These are phyloP conservation scores for Neurospora discreta DNA, from an alignment of 495 filamentous ascomycete species.

Conservation along the genomic window DNA sequence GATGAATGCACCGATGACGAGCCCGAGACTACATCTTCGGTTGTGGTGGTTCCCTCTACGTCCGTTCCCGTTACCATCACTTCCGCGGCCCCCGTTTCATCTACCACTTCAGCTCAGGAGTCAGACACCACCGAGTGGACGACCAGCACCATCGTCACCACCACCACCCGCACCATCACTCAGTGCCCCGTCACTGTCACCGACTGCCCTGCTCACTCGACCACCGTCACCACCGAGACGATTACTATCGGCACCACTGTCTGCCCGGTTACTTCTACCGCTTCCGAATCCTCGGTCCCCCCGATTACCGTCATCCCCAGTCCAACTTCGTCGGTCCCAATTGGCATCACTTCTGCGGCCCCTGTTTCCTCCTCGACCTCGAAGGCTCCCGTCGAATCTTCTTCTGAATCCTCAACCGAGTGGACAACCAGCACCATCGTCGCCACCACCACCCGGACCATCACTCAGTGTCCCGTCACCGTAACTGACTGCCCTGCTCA, in stretches of 20 bases:
- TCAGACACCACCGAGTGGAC: conserved; percentile 24
- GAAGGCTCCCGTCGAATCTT: background rate
- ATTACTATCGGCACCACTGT: conserved; percentile 48
- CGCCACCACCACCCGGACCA: conserved; percentile 43
- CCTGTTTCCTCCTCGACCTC: background rate
- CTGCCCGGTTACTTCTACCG: conserved; percentile 13
- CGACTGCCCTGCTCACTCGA: conserved; percentile 43
- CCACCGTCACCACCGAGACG: conserved; percentile 40
- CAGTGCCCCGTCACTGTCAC: conserved; percentile 44
- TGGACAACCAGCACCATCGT: conserved; percentile 48
- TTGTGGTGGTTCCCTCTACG: background rate
- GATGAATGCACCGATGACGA: background rate
- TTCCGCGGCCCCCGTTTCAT: background rate
- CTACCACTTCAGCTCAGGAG: background rate
- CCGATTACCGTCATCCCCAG: background rate
- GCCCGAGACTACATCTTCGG: background rate
- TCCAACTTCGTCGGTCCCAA: background rate
- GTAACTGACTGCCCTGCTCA: conserved; percentile 48
- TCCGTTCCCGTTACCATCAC: background rate
- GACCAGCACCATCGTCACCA: conserved; percentile 46
- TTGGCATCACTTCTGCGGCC: background rate
- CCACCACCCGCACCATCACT: conserved; percentile 45
- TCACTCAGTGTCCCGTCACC: conserved; percentile 43
- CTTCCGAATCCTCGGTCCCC: background rate
- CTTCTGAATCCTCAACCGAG: background rate